phyloP scores from a whole-genome alignment of 345 rosid genomes.

The Populus nigra region DNA sequence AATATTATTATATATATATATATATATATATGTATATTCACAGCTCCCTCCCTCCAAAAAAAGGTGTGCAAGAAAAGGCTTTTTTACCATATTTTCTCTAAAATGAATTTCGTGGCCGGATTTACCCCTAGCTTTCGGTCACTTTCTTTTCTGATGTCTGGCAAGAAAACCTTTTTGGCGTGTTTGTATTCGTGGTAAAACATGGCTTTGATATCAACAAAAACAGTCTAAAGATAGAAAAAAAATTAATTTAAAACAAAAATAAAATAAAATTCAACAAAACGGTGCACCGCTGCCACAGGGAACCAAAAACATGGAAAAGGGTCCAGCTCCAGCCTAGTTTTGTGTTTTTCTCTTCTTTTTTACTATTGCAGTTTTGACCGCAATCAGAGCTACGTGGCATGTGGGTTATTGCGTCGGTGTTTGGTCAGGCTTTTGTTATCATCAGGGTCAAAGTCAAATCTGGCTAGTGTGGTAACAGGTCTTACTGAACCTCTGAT shows the following conservation, averaged over 20 bases:
- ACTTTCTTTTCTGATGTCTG: not conserved
- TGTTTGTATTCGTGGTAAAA: too few relatives aligned
- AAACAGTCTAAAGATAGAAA: too few relatives aligned
- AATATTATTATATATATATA: too few relatives aligned
- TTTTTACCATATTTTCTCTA: not conserved
- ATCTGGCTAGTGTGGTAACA: not conserved
- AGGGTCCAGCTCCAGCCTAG: not conserved
- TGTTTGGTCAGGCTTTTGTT: constrained; percentile 6
- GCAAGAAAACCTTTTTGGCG: not conserved
- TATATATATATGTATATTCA: too few relatives aligned
- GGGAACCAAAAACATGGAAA: not conserved
- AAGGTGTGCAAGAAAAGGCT: not conserved
- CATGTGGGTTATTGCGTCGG: not conserved
- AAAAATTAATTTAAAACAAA: too few relatives aligned
- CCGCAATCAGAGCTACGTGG: not conserved
- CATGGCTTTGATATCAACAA: too few relatives aligned
- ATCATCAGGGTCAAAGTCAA: constrained; percentile 19
- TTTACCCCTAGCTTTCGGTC: constrained; percentile 7
- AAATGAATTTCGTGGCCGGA: not conserved
- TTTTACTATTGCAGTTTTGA: constrained; percentile 16
- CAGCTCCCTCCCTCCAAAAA: not conserved
- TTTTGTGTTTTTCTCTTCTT: not conserved
- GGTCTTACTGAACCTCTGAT: constrained; percentile 3
- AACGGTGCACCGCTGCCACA: too few relatives aligned
- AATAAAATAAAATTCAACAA: too few relatives aligned